Percentiles rank a stretch among this genome's conserved stretches.
These are phyloP conservation scores for Hymenoscyphus occultus DNA, from an alignment of 2,329 filamentous ascomycete genomes.

Conservation along the genomic window DNA sequence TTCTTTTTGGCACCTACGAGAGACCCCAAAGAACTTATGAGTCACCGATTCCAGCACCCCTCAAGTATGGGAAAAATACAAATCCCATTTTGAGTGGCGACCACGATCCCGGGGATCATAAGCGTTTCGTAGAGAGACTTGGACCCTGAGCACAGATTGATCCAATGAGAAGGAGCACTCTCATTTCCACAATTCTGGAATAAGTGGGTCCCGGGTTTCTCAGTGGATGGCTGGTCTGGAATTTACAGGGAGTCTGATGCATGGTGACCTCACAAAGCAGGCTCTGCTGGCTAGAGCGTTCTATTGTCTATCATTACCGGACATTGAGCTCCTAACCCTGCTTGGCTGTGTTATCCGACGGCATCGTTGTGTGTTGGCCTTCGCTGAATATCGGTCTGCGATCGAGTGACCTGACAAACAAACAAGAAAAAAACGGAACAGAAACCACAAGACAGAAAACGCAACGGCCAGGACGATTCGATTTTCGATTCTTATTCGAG, in stretches of 20 bases:
- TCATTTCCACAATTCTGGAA: background rate
- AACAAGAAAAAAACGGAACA: background rate
- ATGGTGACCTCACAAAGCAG: background rate
- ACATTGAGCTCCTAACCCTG: background rate
- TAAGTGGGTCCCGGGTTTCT: background rate
- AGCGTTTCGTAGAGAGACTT: background rate
- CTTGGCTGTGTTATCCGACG: background rate
- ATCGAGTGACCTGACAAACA: background rate
- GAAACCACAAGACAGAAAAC: background rate
- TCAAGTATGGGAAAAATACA: too few relatives aligned
- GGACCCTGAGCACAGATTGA: too few relatives aligned
- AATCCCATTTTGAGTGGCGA: too few relatives aligned
- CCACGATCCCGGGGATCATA: background rate
- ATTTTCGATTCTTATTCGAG: background rate
- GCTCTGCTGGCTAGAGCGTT: background rate
- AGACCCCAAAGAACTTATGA: too few relatives aligned
- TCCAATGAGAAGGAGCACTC: background rate
- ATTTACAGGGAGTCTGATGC: background rate
- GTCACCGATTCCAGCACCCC: too few relatives aligned
- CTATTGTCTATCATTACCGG: background rate
- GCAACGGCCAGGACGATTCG: conserved; percentile 1
- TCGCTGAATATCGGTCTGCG: background rate
- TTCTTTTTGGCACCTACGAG: too few relatives aligned
- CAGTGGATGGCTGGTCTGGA: background rate
- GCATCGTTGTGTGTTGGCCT: background rate